Conservation (phyloP, 2,329 filamentous ascomycete genomes). For the Colletotrichum musae region DNA sequence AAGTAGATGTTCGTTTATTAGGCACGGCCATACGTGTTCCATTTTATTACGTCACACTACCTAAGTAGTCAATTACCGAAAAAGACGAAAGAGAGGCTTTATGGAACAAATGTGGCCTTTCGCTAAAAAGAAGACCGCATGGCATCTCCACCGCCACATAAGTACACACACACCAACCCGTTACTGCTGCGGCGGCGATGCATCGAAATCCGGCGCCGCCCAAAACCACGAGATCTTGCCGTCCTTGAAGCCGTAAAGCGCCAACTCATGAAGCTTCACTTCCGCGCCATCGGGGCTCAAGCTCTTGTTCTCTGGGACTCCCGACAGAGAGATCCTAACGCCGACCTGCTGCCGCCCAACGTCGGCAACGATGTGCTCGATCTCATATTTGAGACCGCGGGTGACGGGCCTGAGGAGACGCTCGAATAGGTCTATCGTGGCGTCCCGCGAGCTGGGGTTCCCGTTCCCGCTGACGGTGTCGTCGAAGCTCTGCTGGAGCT, state of each 20-base stretch:
- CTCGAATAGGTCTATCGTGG: neutral
- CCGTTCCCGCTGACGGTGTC: neutral
- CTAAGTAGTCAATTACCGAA: too few species aligned
- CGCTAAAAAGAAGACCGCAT: too few species aligned
- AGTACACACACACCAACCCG: too few species aligned
- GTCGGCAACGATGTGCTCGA: slow-evolving; percentile 6
- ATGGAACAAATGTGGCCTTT: too few species aligned
- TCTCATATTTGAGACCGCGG: slow-evolving; percentile 8
- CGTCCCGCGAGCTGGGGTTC: neutral
- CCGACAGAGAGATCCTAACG: neutral
- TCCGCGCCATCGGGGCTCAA: neutral
- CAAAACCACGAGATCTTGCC: slow-evolving; percentile 14
- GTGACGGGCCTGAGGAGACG: neutral
- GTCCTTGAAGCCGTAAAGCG: slow-evolving; percentile 10
- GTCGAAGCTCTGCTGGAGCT: neutral
- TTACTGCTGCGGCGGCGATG: neutral
- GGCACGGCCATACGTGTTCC: too few species aligned
- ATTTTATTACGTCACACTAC: too few species aligned
- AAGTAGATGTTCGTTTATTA: too few species aligned
- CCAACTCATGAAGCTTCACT: neutral
- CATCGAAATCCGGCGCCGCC: slow-evolving; percentile 2
- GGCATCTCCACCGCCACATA: too few species aligned
- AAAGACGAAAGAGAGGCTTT: too few species aligned
- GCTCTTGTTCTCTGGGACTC: slow-evolving; percentile 3
- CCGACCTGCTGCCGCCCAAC: slow-evolving; percentile 4